Evolutionary conservation across 2,329 filamentous ascomycete genomes (phyloP).

Genomic region (Penicillium digitatum): DNA sequence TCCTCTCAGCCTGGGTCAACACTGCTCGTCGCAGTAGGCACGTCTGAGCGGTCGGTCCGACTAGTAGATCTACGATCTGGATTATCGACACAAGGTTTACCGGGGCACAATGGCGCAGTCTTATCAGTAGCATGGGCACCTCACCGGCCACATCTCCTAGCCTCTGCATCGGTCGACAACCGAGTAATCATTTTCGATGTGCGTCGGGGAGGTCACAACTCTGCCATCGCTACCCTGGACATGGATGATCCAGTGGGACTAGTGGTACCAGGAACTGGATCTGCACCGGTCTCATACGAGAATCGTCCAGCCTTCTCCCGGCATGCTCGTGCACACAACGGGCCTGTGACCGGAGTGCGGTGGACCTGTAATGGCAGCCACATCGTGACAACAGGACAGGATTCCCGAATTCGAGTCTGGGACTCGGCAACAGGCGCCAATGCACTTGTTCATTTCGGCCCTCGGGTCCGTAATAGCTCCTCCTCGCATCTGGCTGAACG

Average conservation of each 20-base stretch:
- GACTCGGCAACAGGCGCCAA: constrained; percentile 75
- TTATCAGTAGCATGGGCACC: constrained; percentile 78
- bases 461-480: constrained; percentile 67
- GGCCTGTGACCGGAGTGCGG: constrained; percentile 75
- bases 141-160: constrained; percentile 70
- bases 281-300: constrained; percentile 25
- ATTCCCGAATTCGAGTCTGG: constrained; percentile 83
- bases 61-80: constrained; percentile 84
- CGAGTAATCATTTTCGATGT: constrained; percentile 84
- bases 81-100: constrained; percentile 66
- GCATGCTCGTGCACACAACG: constrained; percentile 65
- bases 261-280: constrained; percentile 36
- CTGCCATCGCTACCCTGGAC: constrained; percentile 72
- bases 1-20: constrained; percentile 62
- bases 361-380: constrained; percentile 79
- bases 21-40: constrained; percentile 82
- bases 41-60: constrained; percentile 77
- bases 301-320: constrained; percentile 43
- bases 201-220: constrained; percentile 63
- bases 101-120: constrained; percentile 64
- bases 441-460: constrained; percentile 82
- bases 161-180: constrained; percentile 80
- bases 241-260: constrained; percentile 77
- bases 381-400: constrained; percentile 76
- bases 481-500: constrained; percentile 57